These are phyloP conservation scores for Spathaspora arborariae DNA, from an alignment of 805 yeast species.

Conservation along the genomic window DNA sequence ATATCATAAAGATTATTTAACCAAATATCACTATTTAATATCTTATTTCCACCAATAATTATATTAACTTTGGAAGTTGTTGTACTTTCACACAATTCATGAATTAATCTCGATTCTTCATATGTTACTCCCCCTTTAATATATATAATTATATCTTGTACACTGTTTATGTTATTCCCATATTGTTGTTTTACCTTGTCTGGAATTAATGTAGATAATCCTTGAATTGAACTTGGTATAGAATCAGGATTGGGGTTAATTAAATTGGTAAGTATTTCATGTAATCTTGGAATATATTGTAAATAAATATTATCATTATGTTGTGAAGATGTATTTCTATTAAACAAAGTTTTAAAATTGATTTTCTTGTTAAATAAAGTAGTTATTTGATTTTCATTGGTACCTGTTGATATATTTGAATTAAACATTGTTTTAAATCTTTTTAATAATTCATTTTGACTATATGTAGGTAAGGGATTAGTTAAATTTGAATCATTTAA, in stretches of 20 bases:
- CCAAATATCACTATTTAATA: constrained; percentile 35
- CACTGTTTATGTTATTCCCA: constrained; percentile 15
- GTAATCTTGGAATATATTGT: constrained; percentile 83
- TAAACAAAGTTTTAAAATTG: constrained; percentile 30
- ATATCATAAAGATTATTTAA: constrained; percentile 28
- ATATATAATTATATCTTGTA: constrained; percentile 68
- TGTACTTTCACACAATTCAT: constrained; percentile 47
- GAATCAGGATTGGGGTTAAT: constrained; percentile 9
- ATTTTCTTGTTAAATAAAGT: constrained; percentile 30
- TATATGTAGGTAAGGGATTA: constrained; percentile 28
- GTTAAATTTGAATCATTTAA: constrained; percentile 27
- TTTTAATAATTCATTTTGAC: constrained; percentile 29
- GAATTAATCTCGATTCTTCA: constrained; percentile 84
- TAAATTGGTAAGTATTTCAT: constrained; percentile 28
- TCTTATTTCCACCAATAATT: constrained; percentile 67
- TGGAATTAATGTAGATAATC: constrained; percentile 36
- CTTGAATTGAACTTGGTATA: background rate
- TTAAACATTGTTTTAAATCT: constrained; percentile 25
- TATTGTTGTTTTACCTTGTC: constrained; percentile 28
- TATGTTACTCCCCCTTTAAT: constrained; percentile 87
- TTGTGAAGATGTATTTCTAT: constrained; percentile 6
- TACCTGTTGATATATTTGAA: constrained; percentile 9
- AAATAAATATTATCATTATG: constrained; percentile 69
- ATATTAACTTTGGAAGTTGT: constrained; percentile 57
- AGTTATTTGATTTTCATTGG: constrained; percentile 16